Percentiles rank a stretch among this genome's conserved stretches.
Evolutionary conservation across 805 yeast genomes (phyloP).

Genomic region (Ogataea degrootiae): DNA sequence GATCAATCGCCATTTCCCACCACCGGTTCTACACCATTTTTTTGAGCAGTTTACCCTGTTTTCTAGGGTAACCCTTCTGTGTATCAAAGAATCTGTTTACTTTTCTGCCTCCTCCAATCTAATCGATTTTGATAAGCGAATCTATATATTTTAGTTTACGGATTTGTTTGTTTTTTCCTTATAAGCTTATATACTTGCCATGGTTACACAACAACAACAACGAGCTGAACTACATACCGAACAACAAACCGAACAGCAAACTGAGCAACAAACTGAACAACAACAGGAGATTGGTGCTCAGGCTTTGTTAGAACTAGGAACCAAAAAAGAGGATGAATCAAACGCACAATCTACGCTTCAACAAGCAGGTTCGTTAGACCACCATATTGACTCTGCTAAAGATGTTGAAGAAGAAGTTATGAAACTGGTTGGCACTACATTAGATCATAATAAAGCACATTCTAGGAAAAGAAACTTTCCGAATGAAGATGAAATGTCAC

Average conservation of each 20-base stretch:
- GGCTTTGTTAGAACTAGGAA: slow-evolving; percentile 23
- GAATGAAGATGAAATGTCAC: slow-evolving; percentile 40
- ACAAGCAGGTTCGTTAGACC: neutral
- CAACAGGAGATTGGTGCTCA: slow-evolving; percentile 27
- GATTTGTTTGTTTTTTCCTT: neutral
- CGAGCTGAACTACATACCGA: too few relatives aligned
- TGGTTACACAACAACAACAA: neutral
- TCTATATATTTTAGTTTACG: neutral
- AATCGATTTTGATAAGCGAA: neutral
- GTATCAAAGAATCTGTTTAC: neutral
- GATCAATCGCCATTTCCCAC: too few relatives aligned
- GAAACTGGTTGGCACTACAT: slow-evolving; percentile 63
- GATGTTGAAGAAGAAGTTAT: slow-evolving; percentile 78
- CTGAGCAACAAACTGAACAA: neutral
- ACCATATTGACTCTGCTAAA: slow-evolving; percentile 22
- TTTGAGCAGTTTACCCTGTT: slow-evolving; percentile 10
- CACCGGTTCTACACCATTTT: neutral
- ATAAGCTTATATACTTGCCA: neutral
- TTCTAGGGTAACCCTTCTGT: slow-evolving; percentile 15
- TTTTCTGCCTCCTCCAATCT: neutral
- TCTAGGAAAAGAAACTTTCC: slow-evolving; percentile 26
- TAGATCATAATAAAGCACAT: slow-evolving; percentile 28
- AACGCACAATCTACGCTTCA: neutral
- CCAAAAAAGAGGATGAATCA: slow-evolving; percentile 15
- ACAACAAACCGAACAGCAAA: too few relatives aligned